Evolutionary conservation across 164 flowering plant species (phyloP).

Genomic region (Vitis labrusca): DNA sequence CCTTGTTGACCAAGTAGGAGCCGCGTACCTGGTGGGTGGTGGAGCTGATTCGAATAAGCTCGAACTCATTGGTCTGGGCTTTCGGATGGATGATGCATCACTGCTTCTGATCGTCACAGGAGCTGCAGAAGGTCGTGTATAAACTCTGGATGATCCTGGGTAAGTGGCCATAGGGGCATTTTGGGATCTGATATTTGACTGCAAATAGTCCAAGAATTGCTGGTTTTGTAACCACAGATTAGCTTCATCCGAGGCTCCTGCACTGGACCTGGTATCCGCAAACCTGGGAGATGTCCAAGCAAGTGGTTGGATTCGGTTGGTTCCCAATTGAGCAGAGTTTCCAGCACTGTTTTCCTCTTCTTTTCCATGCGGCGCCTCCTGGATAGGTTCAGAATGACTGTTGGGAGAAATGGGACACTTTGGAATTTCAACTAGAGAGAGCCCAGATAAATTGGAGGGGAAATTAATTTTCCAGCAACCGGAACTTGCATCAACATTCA

Average conservation of each 20-base stretch:
- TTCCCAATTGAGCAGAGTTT: neutral
- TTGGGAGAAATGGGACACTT: neutral
- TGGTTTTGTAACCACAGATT: constrained; percentile 4
- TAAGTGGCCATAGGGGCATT: neutral
- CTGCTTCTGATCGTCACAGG: constrained; percentile 4
- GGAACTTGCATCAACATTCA: constrained; percentile 31
- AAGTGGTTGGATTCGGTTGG: neutral
- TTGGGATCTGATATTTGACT: constrained; percentile 2
- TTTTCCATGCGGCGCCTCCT: constrained; percentile 1
- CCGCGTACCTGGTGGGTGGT: neutral
- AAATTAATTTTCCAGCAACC: neutral
- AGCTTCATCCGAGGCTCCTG: neutral
- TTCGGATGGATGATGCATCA: neutral
- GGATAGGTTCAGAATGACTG: constrained; percentile 2
- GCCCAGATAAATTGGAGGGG: constrained; percentile 1
- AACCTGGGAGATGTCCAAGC: constrained; percentile 1
- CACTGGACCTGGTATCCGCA: neutral
- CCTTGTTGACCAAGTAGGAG: neutral
- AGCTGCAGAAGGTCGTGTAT: neutral
- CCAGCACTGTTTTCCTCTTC: neutral
- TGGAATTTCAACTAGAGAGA: constrained; percentile 3
- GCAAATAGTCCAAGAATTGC: constrained; percentile 1
- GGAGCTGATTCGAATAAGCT: neutral
- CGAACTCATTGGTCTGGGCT: neutral
- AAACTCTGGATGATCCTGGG: neutral